Evolutionary conservation across 2,329 filamentous ascomycete species (phyloP), one percentile per base, ranked within the genome.

Genomic region (Clonostachys rhizophaga): DNA sequence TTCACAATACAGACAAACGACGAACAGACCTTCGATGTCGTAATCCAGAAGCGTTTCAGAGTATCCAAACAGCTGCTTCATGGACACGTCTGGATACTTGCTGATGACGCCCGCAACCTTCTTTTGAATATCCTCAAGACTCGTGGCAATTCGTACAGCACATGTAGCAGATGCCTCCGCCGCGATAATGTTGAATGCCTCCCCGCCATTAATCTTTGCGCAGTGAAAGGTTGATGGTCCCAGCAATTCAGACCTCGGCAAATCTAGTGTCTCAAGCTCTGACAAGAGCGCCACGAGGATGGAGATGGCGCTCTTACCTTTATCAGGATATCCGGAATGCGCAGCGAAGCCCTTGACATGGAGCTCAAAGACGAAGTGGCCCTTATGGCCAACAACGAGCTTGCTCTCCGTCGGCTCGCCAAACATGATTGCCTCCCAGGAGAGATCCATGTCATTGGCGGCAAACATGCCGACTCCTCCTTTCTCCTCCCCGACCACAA

Each of bases 251-350:
- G 65, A 69, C 0, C 54, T 50, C 0, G 67, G 67, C 52, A 59
- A 65, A 3, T 53, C 48, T 2, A 57, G 54, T 1, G 61, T 55
- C 6, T 54, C 53, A 3, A 69, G 59, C 9, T 65, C 61, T 30
- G 57, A 55, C 6, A 69, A 50, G 2, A 64, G 56, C 6, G 59
- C 56, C 16, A 63, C 54, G 40, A 68, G 60, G 4, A 57, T 51
- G 6, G 58, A 55, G 5, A 58, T 64, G 9, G 64, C 67, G 46
- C 58, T 68, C 46, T 55, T 62, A 9, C 61, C 59, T 4, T 60
- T 54, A 33, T 86, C 89, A 0, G 91, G 91, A 59, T 96, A 96
- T 7, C 90, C 91, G 2, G 84, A 90, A 67, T 96, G 91, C 50
- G 47, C 49, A 10, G 50, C 50, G 40, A 83, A 84, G 17, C 91